Evolutionary conservation across 129 eudicot species (phyloP), one percentile per base, ranked within the genome.

Genomic region (Logfia minima): DNA sequence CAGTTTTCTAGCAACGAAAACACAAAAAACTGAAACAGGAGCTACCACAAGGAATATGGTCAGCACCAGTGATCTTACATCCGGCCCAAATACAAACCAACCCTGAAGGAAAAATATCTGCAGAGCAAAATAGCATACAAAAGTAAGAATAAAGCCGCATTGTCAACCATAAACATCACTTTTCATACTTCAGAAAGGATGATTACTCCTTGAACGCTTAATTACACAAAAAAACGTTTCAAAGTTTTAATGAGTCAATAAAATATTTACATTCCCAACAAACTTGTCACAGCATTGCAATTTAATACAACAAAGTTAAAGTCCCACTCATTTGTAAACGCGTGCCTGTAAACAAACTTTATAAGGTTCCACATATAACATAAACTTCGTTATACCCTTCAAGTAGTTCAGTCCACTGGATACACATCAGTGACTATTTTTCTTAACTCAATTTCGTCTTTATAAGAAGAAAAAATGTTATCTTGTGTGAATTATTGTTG

Each of bases 41-140:
- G 90, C 96, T 80, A 86, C 89, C 41, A 94, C 87, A 51, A 94
- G 93, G 77, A 91, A 78, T 83, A 91, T 89, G 75, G 99, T 94
- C 83, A 94, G 89, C 77, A 86, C 87, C 74, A 94, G 75, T 7
- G 99, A 94, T 78, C 97, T 86, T 69, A 88, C 99, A 89, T 94
- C 99, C 13, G 99, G 99, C 45, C 99, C 99, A 82, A 94, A 94
- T 60, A 94, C 87, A 68, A 94, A 90, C 78, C 92, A 86, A 72
- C 99, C 99, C 76, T 87, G 87, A 31, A 94, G 88, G 67, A 91
- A 87, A 82, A 94, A 94, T 85, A 85, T 91, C 99, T 91, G 96
- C 88, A 81, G 79, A 23, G 51, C 74, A 43, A 81, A 72, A 32
- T 45, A 58, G 22, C n/a, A 35, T 19, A 70, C 63, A 59, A 19